Percentiles rank a stretch among this genome's conserved stretches.
Conservation (phyloP, 331 rosid genomes). For the Rhamnella rubrinervis region DNA sequence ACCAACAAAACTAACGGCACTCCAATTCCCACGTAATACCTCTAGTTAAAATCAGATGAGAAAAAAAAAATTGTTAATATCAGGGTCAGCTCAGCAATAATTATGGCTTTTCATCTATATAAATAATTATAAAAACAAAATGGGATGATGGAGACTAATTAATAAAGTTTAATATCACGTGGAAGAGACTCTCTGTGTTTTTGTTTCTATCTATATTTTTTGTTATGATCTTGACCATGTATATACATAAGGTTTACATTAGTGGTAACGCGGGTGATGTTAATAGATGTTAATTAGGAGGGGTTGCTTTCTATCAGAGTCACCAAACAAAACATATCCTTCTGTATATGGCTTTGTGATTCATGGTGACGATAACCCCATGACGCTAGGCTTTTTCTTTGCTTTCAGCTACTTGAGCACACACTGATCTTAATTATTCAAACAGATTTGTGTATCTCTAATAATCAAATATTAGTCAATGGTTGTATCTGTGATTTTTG, state of each 20-base stretch:
- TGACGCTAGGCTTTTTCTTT: background rate
- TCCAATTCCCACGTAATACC: constrained; percentile 11
- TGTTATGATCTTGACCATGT: too few species aligned
- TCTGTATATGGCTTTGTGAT: too few species aligned
- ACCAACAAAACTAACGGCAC: constrained; percentile 23
- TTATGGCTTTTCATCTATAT: background rate
- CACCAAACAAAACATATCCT: background rate
- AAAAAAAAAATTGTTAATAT: background rate
- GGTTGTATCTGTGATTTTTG: too few species aligned
- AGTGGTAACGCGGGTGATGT: too few species aligned
- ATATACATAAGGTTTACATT: too few species aligned
- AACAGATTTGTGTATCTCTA: too few species aligned
- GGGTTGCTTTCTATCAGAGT: background rate
- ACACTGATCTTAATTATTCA: too few species aligned
- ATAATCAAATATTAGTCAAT: too few species aligned
- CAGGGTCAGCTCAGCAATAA: constrained; percentile 18
- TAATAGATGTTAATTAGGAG: too few species aligned
- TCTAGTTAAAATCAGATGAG: background rate
- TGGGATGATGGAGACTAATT: background rate
- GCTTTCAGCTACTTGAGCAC: too few species aligned
- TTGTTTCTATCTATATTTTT: too few species aligned
- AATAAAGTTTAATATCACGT: background rate
- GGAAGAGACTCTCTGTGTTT: background rate
- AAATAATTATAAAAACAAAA: background rate
- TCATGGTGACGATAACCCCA: background rate